These are phyloP conservation scores for Fusarium neocosmosporiellum DNA, from an alignment of 2,329 filamentous ascomycete species.

Conservation along the genomic window DNA sequence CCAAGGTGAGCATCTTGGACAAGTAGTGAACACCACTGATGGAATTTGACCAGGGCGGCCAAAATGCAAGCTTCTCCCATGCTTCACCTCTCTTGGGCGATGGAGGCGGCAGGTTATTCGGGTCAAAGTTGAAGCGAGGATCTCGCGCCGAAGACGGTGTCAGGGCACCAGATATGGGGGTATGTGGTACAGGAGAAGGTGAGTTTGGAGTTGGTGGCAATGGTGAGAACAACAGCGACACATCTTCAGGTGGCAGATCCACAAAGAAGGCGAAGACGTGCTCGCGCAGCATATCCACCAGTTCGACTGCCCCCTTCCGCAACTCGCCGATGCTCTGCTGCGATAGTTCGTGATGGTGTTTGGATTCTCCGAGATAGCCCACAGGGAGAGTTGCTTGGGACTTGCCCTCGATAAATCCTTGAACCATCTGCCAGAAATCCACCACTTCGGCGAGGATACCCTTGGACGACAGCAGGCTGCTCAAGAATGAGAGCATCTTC, in stretches of 20 bases:
- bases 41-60: constrained; percentile 93
- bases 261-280: constrained; percentile 85
- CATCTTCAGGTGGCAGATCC: constrained; percentile 89
- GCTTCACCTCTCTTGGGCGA: constrained; percentile 83
- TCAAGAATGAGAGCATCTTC: constrained; percentile 80
- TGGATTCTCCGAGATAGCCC: constrained; percentile 85
- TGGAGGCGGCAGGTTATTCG: constrained; percentile 78
- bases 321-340: constrained; percentile 76
- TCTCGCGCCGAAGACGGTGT: constrained; percentile 72
- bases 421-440: constrained; percentile 93
- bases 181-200: constrained; percentile 55
- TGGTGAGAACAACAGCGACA: constrained; percentile 88
- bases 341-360: constrained; percentile 83
- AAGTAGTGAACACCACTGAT: constrained; percentile 93
- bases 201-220: constrained; percentile 72
- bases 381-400: constrained; percentile 83
- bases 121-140: constrained; percentile 83
- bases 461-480: constrained; percentile 77
- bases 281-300: constrained; percentile 86
- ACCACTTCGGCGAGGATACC: constrained; percentile 90
- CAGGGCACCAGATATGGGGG: constrained; percentile 48
- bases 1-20: constrained; percentile 80
- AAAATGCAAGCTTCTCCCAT: constrained; percentile 96
- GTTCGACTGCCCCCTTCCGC: constrained; percentile 80
- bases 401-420: constrained; percentile 89